Percentiles rank a stretch among this genome's conserved stretches.
Evolutionary conservation across 1,284 basidiomycete species (phyloP).

Genomic region (Singerocomus inundabilis): DNA sequence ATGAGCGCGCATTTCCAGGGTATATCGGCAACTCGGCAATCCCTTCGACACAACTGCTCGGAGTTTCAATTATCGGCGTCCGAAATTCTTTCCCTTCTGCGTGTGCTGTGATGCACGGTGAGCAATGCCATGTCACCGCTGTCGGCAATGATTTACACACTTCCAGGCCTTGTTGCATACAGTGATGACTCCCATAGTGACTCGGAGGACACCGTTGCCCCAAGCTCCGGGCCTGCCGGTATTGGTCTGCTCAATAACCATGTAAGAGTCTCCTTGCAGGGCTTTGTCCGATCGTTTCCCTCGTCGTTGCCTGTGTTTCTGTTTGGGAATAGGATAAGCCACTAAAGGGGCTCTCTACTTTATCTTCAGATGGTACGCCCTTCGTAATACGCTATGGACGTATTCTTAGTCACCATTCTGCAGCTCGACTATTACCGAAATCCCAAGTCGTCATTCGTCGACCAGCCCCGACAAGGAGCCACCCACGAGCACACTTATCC

Average conservation of each 20-base stretch:
- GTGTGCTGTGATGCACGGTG: slow-evolving; percentile 41
- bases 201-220: slow-evolving; percentile 43
- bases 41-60: slow-evolving; percentile 7
- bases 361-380: slow-evolving; percentile 47
- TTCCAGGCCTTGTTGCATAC: slow-evolving; percentile 61
- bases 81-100: slow-evolving; percentile 2
- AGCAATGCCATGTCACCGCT: slow-evolving; percentile 17
- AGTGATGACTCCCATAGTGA: slow-evolving; percentile 64
- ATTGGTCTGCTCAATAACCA: slow-evolving; percentile 29
- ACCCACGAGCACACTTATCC: slow-evolving; percentile 47
- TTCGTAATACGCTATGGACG: background rate
- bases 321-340: slow-evolving; percentile 63
- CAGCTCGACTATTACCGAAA: slow-evolving; percentile 42
- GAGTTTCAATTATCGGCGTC: slow-evolving; percentile 23
- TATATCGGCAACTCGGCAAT: slow-evolving; percentile 30
- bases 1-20: slow-evolving; percentile 36
- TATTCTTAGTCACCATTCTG: background rate
- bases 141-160: slow-evolving; percentile 6
- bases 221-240: slow-evolving; percentile 24
- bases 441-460: slow-evolving; percentile 61
- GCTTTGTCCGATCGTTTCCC: slow-evolving; percentile 55
- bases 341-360: slow-evolving; percentile 41
- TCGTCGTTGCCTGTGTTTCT: slow-evolving; percentile 62
- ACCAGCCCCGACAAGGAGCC: slow-evolving; percentile 45
- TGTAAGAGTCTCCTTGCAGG: slow-evolving; percentile 61